Conservation (phyloP, 106 monocot species). For the Vanilla planifolia region DNA sequence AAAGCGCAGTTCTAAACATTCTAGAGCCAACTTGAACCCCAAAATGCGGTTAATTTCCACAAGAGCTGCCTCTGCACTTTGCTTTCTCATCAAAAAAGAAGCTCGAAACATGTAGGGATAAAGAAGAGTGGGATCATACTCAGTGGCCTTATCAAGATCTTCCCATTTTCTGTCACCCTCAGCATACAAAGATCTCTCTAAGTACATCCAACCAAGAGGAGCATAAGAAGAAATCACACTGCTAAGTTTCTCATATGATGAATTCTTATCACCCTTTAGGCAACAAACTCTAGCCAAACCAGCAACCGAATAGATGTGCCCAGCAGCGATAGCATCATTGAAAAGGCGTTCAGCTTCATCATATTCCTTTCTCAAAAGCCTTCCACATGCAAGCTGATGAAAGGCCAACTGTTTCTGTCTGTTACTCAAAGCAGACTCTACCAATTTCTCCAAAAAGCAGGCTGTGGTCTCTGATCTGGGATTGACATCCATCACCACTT, state of each 20-base stretch:
- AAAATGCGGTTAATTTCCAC: constrained; percentile 77
- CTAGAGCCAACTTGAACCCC: constrained; percentile 79
- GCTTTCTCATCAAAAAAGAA: constrained; percentile 68
- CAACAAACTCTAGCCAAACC: constrained; percentile 69
- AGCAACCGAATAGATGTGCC: constrained; percentile 70
- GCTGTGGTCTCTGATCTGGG: constrained; percentile 58
- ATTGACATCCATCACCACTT: constrained; percentile 69
- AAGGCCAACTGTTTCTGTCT: constrained; percentile 74
- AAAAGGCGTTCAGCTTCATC: constrained; percentile 60
- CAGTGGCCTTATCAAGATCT: constrained; percentile 80
- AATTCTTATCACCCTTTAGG: constrained; percentile 36
- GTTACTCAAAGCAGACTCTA: constrained; percentile 37
- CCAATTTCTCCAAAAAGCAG: constrained; percentile 63
- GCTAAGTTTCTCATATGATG: constrained; percentile 68
- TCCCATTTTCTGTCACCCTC: constrained; percentile 61
- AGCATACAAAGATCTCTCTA: constrained; percentile 74
- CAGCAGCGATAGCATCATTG: constrained; percentile 41
- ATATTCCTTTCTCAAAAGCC: constrained; percentile 80
- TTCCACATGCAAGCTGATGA: constrained; percentile 88
- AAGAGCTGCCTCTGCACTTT: constrained; percentile 65
- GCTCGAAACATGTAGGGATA: constrained; percentile 99
- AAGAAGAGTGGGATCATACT: constrained; percentile 80
- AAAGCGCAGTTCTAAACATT: constrained; percentile 90
- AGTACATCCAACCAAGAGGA: constrained; percentile 94
- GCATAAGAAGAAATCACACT: constrained; percentile 56